A percentile compares a stretch with the other conserved stretches of the same genome.
phyloP scores from a whole-genome alignment of 805 yeast species.

The Lachancea sp. region DNA sequence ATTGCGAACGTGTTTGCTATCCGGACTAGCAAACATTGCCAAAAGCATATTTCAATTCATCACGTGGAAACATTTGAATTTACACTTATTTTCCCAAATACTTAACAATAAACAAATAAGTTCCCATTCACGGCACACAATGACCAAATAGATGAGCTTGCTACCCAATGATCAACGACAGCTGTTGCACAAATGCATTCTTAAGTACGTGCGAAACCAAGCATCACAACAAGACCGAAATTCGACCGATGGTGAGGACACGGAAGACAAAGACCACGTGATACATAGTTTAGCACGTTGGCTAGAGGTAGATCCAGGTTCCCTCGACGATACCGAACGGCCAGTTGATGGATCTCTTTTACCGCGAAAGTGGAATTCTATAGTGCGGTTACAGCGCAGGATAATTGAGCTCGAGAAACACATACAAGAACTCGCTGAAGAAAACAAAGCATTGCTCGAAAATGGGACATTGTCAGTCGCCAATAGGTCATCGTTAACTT shows the following conservation, averaged over 20 bases:
- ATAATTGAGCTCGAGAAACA: slow-evolving; percentile 66
- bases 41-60: no score
- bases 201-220: slow-evolving; percentile 17
- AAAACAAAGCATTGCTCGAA: slow-evolving; percentile 24
- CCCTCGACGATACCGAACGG: not conserved
- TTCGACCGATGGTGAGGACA: not conserved
- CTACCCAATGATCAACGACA: slow-evolving; percentile 12
- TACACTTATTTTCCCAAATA: no score
- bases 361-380: slow-evolving; percentile 77
- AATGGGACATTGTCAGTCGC: slow-evolving; percentile 3
- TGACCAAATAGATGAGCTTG: slow-evolving; percentile 4
- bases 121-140: no score
- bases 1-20: no score
- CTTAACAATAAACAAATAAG: no score
- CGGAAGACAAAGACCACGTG: slow-evolving; percentile 2
- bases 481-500: slow-evolving; percentile 32
- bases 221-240: slow-evolving; percentile 1
- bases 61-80: no score
- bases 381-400: slow-evolving; percentile 68
- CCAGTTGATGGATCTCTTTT: slow-evolving; percentile 9
- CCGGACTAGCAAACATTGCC: no score
- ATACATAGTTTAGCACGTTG: slow-evolving; percentile 3
- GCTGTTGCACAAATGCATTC: slow-evolving; percentile 14
- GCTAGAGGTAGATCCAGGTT: slow-evolving; percentile 11
- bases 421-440: slow-evolving; percentile 42